Evolutionary conservation across 768 basidiomycete species (phyloP).

Genomic region (Cystofilobasidium macerans): DNA sequence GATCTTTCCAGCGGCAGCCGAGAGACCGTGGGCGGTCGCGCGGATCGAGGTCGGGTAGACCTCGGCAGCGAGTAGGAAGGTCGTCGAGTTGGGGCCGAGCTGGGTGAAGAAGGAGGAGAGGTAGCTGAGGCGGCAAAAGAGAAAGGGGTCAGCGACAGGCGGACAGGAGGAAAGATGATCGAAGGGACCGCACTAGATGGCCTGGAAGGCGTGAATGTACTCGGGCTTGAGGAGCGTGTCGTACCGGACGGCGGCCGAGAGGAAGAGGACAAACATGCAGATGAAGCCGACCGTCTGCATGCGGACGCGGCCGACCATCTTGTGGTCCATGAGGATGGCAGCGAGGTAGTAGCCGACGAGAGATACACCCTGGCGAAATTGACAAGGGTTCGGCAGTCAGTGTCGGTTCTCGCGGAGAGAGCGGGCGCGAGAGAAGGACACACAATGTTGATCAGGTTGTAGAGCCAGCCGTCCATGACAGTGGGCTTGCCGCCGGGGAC

Average conservation of each 20-base stretch:
- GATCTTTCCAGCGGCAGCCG: slow-evolving; percentile 40
- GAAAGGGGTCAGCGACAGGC: not conserved
- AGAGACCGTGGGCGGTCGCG: slow-evolving; percentile 41
- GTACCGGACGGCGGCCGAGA: slow-evolving; percentile 36
- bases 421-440: not conserved
- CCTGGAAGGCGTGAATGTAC: slow-evolving; percentile 40
- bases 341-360: slow-evolving; percentile 41
- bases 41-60: slow-evolving; percentile 41
- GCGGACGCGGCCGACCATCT: slow-evolving; percentile 38
- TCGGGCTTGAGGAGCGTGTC: slow-evolving; percentile 30
- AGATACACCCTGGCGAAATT: no score
- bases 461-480: slow-evolving; percentile 40
- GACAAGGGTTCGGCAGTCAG: no score
- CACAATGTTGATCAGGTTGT: slow-evolving; percentile 38
- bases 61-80: slow-evolving; percentile 42
- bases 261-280: slow-evolving; percentile 36
- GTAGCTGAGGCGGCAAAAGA: slow-evolving; percentile 9
- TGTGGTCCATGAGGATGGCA: slow-evolving; percentile 41
- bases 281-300: slow-evolving; percentile 40
- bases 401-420: slow-evolving; percentile 31
- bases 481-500: slow-evolving; percentile 34
- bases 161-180: no score
- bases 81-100: slow-evolving; percentile 38
- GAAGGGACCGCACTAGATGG: slow-evolving; percentile 24
- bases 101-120: slow-evolving; percentile 39